Evolutionary conservation across 202 grass and related monocot genomes (phyloP), one percentile per base, ranked within the genome.

Genomic region (Hordeum pubiflorum): DNA sequence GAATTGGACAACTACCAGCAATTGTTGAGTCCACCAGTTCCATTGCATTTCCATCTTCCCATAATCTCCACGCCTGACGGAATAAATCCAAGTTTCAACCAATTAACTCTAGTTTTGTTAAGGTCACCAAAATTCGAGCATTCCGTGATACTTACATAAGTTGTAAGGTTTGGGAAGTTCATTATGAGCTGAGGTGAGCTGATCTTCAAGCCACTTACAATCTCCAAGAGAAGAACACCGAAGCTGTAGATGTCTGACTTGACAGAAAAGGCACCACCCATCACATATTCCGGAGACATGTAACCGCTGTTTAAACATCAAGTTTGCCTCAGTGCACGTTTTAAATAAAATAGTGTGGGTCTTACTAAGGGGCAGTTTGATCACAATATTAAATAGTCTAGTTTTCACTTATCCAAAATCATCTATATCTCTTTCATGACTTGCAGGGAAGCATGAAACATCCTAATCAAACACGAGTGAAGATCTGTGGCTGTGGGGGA

Each of bases 211-310:
- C 86, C 83, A 21, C 86, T 89, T 46, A 94, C 12, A 41, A 89
- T 91, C 72, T 94, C 91, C 63, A 94, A 63, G 10, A 91, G 55
- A 62, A 94, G 75, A 58, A 91, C 81, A 24, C 91, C 91, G 57
- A 84, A 91, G 57, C 91, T 94, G 69, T 91, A 94, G 46, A 83
- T 82, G n/a, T 94, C 91, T 0, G 91, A 91, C 14, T 91, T 94
- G 7, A 91, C 86, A 64, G 88, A 94, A 76, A 94, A 94, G 4
- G 76, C n/a, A 1, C 91, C 88, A 14, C 58, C 27, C 83, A 79
- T 87, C 1, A 74, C 83, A 91, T 94, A 94, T 73, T 89, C 91
- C 1, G 90, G 90, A 67, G 90, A 84, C 90, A 92, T 89, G 43
- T 92, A 92, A 34, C 90, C 90, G 41, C 87, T 93, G 87, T 54